phyloP scores from a whole-genome alignment of 2,329 filamentous ascomycete species.

The Trichothecium sympodiale region DNA sequence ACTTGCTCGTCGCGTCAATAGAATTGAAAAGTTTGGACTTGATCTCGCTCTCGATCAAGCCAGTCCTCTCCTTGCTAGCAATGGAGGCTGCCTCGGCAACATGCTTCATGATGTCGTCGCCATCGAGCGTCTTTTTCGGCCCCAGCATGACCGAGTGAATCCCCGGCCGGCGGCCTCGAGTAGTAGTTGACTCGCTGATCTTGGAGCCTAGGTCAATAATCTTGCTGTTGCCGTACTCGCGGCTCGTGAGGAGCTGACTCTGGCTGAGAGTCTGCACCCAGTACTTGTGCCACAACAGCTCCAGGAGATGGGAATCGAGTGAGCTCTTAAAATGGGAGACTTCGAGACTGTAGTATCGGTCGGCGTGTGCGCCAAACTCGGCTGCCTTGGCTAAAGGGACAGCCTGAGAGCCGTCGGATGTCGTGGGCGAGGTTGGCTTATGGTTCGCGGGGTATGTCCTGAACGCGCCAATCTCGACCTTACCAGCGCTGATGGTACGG shows the following conservation, averaged over 20 bases:
- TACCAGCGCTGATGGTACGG: conserved; percentile 85
- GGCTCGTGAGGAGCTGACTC: conserved; percentile 80
- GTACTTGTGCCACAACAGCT: conserved; percentile 96
- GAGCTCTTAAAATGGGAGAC: conserved; percentile 92
- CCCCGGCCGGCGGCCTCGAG: conserved; percentile 12
- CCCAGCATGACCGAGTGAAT: background rate
- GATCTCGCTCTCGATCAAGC: conserved; percentile 48
- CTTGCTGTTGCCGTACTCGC: conserved; percentile 86
- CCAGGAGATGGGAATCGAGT: conserved; percentile 76
- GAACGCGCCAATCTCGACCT: conserved; percentile 96
- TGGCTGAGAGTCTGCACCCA: conserved; percentile 95
- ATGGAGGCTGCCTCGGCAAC: conserved; percentile 51
- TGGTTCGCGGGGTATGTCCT: conserved; percentile 75
- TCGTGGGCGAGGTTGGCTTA: conserved; percentile 28
- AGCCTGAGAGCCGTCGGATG: conserved; percentile 52
- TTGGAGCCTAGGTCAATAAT: conserved; percentile 81
- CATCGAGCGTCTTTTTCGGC: conserved; percentile 6
- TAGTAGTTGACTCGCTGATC: conserved; percentile 51
- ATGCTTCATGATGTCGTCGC: conserved; percentile 18
- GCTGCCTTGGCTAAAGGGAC: conserved; percentile 91
- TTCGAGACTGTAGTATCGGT: conserved; percentile 81
- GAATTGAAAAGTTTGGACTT: conserved; percentile 52
- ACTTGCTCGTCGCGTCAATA: conserved; percentile 11
- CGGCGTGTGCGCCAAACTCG: conserved; percentile 89
- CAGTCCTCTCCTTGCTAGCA: conserved; percentile 50